Percentiles rank a stretch among this genome's conserved stretches.
These are phyloP conservation scores for Stellera chamaejasme DNA, from an alignment of 345 rosid species.

Conservation along the genomic window DNA sequence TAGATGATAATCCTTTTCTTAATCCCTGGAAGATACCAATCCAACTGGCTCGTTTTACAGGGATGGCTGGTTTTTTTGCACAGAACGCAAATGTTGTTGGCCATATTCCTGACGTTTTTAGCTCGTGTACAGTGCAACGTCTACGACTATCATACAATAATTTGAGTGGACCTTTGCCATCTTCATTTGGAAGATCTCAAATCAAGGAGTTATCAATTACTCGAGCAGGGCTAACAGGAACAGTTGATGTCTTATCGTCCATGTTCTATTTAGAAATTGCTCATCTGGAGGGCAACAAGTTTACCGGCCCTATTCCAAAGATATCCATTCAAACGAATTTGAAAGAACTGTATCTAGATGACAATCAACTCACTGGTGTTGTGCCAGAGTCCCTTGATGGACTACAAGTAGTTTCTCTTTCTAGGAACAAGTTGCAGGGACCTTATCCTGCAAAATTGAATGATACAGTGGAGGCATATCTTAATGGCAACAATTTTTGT, in stretches of 20 bases:
- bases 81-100: conserved; percentile 18
- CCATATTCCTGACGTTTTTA: conserved; percentile 34
- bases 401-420: not conserved
- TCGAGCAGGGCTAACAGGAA: conserved; percentile 30
- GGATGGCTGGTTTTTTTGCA: conserved; percentile 12
- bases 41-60: conserved; percentile 15
- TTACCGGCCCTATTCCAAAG: conserved; percentile 43
- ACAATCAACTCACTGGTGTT: conserved; percentile 40
- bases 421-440: too few relatives aligned
- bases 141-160: conserved; percentile 34
- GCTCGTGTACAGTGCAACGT: conserved; percentile 16
- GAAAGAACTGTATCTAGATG: conserved; percentile 31
- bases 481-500: not conserved
- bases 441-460: too few relatives aligned
- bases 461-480: too few relatives aligned
- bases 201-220: conserved; percentile 32
- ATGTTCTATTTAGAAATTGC: conserved; percentile 29
- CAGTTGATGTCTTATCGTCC: conserved; percentile 26
- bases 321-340: conserved; percentile 25
- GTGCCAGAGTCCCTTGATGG: conserved; percentile 24
- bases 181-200: conserved; percentile 22
- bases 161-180: conserved; percentile 38
- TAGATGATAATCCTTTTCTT: conserved; percentile 20
- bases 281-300: conserved; percentile 29
- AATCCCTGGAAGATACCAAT: conserved; percentile 33